These are phyloP conservation scores for Evernia prunastri DNA, from an alignment of 495 filamentous ascomycete species.

Conservation along the genomic window DNA sequence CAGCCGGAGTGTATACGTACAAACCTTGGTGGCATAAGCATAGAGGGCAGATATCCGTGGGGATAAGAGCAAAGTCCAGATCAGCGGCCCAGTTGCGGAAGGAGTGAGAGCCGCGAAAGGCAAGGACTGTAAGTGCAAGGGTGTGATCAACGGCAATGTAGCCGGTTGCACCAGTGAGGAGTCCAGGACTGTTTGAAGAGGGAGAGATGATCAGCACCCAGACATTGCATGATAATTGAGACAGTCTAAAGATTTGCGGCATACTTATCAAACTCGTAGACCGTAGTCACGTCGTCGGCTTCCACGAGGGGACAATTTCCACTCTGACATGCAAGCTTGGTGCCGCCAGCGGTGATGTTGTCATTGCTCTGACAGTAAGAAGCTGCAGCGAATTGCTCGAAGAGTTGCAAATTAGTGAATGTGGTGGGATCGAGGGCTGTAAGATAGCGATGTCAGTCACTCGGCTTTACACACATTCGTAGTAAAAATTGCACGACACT, in stretches of 20 bases:
- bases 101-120: conserved; percentile 60
- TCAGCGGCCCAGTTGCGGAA: conserved; percentile 63
- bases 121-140: conserved; percentile 55
- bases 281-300: conserved; percentile 47
- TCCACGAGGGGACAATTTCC: conserved; percentile 57
- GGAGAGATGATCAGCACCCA: not conserved
- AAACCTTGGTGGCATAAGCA: conserved; percentile 53
- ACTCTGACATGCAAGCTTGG: conserved; percentile 50
- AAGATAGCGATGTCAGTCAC: not conserved
- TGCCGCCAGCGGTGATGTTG: conserved; percentile 37
- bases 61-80: conserved; percentile 38
- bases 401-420: conserved; percentile 51
- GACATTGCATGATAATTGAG: not conserved
- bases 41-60: conserved; percentile 40
- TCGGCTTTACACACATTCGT: too few species aligned
- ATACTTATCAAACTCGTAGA: conserved; percentile 57
- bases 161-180: conserved; percentile 56
- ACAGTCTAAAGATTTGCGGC: conserved; percentile 19
- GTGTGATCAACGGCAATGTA: conserved; percentile 62
- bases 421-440: conserved; percentile 32
- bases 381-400: conserved; percentile 63
- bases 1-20: not conserved
- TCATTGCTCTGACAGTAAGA: conserved; percentile 59
- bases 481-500: not conserved
- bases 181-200: conserved; percentile 36